These are phyloP conservation scores for Globisporangium carolinianum DNA, from an alignment of 352 stramenopile species.

Conservation along the genomic window DNA sequence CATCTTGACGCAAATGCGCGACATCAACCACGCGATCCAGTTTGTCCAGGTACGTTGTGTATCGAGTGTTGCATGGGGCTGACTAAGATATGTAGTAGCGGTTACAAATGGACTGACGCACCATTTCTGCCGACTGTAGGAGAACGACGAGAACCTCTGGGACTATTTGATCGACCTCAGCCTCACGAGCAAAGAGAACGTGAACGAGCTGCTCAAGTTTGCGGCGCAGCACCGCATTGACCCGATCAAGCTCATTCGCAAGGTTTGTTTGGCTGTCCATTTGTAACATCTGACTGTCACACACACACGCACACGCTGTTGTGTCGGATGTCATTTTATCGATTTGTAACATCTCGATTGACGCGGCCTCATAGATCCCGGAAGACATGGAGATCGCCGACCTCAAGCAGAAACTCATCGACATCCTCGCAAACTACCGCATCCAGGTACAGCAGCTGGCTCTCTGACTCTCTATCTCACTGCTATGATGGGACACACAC, in stretches of 20 bases:
- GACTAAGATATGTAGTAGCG: too few relatives aligned
- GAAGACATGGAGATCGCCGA: constrained; percentile 78
- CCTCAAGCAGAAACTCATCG: constrained; percentile 73
- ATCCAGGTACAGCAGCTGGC: constrained; percentile 43
- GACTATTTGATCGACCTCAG: constrained; percentile 82
- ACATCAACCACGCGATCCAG: constrained; percentile 80
- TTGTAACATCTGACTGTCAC: too few relatives aligned
- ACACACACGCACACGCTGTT: too few relatives aligned
- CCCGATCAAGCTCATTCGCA: constrained; percentile 77
- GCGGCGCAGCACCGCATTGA: constrained; percentile 80
- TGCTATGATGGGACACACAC: neutral
- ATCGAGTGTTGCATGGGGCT: neutral
- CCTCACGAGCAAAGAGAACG: constrained; percentile 66
- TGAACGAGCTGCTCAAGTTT: constrained; percentile 65
- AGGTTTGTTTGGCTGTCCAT: constrained; percentile 26
- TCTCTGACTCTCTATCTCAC: neutral
- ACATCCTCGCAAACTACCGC: constrained; percentile 76
- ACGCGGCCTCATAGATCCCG: constrained; percentile 38
- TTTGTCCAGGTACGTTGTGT: constrained; percentile 49
- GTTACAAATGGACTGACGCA: too few relatives aligned
- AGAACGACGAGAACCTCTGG: constrained; percentile 70
- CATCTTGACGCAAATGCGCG: constrained; percentile 71
- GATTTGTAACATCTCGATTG: neutral
- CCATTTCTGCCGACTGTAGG: constrained; percentile 11
- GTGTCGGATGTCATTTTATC: neutral